These are phyloP conservation scores for Marchantia polymorpha DNA, from an alignment of 225 moss, liverwort and hornwort genomes.

Conservation along the genomic window DNA sequence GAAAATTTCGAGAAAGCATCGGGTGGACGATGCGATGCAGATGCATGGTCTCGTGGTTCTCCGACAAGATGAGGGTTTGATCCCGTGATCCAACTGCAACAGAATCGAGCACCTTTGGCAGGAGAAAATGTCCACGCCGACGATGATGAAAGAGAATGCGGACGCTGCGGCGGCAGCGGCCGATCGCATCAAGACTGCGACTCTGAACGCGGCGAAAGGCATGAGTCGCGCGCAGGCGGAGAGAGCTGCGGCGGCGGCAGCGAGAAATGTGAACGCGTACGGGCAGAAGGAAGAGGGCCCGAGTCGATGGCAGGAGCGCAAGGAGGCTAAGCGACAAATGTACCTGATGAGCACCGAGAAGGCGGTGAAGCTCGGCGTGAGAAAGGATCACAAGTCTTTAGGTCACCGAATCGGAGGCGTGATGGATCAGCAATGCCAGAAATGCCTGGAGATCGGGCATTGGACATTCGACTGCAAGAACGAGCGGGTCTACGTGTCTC, in stretches of 20 bases:
- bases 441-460: conserved; percentile 77
- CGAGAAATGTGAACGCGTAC: conserved; percentile 88
- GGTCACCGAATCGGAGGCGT: conserved; percentile 36
- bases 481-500: conserved; percentile 68
- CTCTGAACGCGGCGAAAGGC: conserved; percentile 73
- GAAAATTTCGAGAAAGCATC: no score
- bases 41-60: no score
- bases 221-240: conserved; percentile 85
- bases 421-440: conserved; percentile 69
- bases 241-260: conserved; percentile 63
- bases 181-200: conserved; percentile 72
- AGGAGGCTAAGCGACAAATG: conserved; percentile 98
- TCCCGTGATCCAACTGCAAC: neutral
- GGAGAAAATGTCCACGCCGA: conserved; percentile 1
- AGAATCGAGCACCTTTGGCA: neutral
- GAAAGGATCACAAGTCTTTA: conserved; percentile 58
- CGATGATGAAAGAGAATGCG: conserved; percentile 56
- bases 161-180: conserved; percentile 59
- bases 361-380: conserved; percentile 81
- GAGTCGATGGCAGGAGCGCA: conserved; percentile 95
- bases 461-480: conserved; percentile 96
- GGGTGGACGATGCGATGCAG: no score
- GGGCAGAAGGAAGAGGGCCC: conserved; percentile 99
- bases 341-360: conserved; percentile 98
- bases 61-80: no score